Evolutionary conservation across 371 early-diverging fungal species (phyloP).

Genomic region (Parasitella parasitica): DNA sequence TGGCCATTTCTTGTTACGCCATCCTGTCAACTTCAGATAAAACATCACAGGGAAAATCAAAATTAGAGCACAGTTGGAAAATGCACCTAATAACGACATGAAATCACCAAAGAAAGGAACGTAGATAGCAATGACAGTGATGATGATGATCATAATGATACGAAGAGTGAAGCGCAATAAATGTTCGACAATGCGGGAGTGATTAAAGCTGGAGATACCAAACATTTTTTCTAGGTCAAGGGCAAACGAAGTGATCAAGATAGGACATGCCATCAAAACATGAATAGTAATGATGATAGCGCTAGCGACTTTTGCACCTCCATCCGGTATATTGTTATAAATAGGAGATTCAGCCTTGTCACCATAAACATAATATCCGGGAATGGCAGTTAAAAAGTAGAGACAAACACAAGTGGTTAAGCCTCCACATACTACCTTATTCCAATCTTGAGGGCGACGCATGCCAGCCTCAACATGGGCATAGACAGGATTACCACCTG

Average conservation of each 20-base stretch:
- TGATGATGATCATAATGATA: conserved; percentile 38
- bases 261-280: conserved; percentile 79
- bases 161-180: conserved; percentile 48
- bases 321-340: conserved; percentile 68
- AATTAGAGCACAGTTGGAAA: conserved; percentile 64
- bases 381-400: conserved; percentile 73
- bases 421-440: conserved; percentile 68
- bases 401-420: conserved; percentile 69
- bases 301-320: conserved; percentile 61
- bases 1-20: conserved; percentile 32
- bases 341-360: conserved; percentile 70
- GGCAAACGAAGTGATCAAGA: conserved; percentile 80
- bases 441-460: conserved; percentile 75
- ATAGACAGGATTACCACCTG: conserved; percentile 37
- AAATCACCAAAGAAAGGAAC: conserved; percentile 75
- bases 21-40: conserved; percentile 62
- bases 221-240: conserved; percentile 66
- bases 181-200: conserved; percentile 30
- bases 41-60: conserved; percentile 73
- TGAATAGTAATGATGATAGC: conserved; percentile 79
- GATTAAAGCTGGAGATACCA: conserved; percentile 31
- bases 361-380: conserved; percentile 87
- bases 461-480: conserved; percentile 81
- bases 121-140: conserved; percentile 51
- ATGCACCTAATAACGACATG: conserved; percentile 70